Percentiles rank a stretch among this genome's conserved stretches.
These are phyloP conservation scores for Neurospora intermedia DNA, from an alignment of 495 filamentous ascomycete species.

Conservation along the genomic window DNA sequence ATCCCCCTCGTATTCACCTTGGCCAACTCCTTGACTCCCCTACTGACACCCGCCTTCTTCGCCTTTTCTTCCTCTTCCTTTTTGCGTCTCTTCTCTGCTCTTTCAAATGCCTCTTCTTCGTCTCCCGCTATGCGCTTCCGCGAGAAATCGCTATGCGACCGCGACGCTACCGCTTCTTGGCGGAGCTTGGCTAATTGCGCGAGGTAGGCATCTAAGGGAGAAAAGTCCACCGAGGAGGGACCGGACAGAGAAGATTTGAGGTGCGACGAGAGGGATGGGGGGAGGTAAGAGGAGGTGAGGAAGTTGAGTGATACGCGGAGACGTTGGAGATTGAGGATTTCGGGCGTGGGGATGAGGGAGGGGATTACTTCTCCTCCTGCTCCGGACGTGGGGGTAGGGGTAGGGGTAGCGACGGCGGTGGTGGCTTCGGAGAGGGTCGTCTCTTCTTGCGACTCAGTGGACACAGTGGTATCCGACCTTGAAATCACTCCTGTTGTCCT, in stretches of 20 bases:
- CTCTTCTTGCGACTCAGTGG: background rate
- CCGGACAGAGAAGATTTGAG: conserved; percentile 39
- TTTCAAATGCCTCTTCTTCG: conserved; percentile 61
- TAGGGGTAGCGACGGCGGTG: conserved; percentile 6
- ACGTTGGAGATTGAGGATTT: conserved; percentile 52
- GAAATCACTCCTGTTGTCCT: conserved; percentile 16
- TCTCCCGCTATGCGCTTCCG: conserved; percentile 52
- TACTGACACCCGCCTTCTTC: conserved; percentile 58
- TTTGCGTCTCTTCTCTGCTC: conserved; percentile 67
- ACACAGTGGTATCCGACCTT: background rate
- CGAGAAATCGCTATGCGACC: conserved; percentile 57
- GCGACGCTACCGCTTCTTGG: conserved; percentile 54
- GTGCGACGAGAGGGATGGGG: conserved; percentile 35
- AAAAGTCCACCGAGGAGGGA: conserved; percentile 45
- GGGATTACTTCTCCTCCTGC: conserved; percentile 16
- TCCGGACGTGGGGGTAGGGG: background rate
- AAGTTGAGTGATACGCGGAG: conserved; percentile 68
- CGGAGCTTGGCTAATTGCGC: conserved; percentile 51
- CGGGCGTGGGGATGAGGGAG: conserved; percentile 37
- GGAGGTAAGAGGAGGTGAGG: conserved; percentile 61
- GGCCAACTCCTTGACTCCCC: conserved; percentile 63
- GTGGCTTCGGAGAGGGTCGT: conserved; percentile 16
- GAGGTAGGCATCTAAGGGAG: conserved; percentile 56
- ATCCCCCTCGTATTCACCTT: conserved; percentile 88
- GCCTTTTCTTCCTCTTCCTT: conserved; percentile 51